Conservation (phyloP, 2,329 filamentous ascomycete genomes). For the Cytospora piceae region DNA sequence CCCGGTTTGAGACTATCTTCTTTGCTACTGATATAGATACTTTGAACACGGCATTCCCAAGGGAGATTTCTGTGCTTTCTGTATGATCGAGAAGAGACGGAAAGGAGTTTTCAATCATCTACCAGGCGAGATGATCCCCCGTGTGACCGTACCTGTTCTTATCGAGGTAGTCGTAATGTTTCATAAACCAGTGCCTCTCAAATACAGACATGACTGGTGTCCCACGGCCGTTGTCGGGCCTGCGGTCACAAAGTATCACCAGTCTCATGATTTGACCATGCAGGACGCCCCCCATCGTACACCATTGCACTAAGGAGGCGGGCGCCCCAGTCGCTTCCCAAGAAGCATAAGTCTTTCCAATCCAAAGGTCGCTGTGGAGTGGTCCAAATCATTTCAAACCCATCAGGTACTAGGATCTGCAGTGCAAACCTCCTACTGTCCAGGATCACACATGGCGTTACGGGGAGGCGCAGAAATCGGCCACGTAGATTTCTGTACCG, state of each 20-base stretch:
- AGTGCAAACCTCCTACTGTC: not conserved
- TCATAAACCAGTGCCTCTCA: not conserved
- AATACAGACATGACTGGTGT: not conserved
- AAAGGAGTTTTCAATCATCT: not conserved
- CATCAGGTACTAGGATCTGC: not conserved
- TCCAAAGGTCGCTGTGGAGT: not conserved
- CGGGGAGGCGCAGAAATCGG: not conserved
- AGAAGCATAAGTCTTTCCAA: not conserved
- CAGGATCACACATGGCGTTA: not conserved
- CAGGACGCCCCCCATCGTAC: not conserved
- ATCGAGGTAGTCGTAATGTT: not conserved
- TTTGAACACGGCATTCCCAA: not conserved
- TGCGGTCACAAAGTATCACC: not conserved
- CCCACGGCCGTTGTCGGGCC: not conserved
- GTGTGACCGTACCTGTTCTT: not conserved
- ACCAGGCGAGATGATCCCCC: not conserved
- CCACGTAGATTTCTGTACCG: not conserved
- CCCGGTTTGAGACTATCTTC: not conserved
- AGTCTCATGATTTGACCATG: not conserved
- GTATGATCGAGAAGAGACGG: not conserved
- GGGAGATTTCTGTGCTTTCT: not conserved
- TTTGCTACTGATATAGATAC: not conserved
- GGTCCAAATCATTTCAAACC: not conserved
- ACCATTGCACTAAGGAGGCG: not conserved
- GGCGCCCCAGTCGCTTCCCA: not conserved